Conservation (phyloP, 2,329 filamentous ascomycete genomes). For the Colletotrichum falcatum region DNA sequence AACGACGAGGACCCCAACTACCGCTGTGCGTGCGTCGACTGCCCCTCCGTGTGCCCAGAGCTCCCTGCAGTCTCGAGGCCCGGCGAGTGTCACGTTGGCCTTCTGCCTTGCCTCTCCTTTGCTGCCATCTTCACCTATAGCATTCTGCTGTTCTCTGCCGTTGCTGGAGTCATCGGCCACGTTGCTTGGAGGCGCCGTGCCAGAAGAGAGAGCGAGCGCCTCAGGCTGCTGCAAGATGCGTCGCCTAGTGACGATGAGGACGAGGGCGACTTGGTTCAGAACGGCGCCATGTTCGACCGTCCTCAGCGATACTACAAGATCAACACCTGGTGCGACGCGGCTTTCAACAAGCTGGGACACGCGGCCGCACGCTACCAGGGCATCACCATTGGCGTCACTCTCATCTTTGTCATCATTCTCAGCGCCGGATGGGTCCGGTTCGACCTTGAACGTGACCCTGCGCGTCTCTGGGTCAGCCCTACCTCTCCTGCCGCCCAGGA, state of each 20-base stretch:
- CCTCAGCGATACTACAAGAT: conserved; percentile 84
- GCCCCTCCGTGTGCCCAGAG: conserved; percentile 84
- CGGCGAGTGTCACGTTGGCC: conserved; percentile 83
- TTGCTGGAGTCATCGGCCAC: conserved; percentile 77
- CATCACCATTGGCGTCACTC: conserved; percentile 81
- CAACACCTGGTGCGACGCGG: conserved; percentile 83
- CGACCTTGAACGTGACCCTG: conserved; percentile 89
- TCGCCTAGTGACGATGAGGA: conserved; percentile 92
- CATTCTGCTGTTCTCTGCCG: conserved; percentile 75
- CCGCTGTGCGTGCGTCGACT: conserved; percentile 94
- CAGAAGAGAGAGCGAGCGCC: conserved; percentile 80
- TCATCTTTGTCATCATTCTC: conserved; percentile 81
- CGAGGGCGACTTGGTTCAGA: conserved; percentile 85
- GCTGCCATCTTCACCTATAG: conserved; percentile 89
- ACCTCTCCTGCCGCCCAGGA: conserved; percentile 90
- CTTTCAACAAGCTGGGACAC: conserved; percentile 85
- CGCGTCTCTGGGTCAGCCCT: conserved; percentile 95
- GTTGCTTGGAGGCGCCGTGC: conserved; percentile 80
- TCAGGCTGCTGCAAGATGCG: conserved; percentile 88
- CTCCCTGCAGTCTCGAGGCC: conserved; percentile 80
- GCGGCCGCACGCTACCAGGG: conserved; percentile 85
- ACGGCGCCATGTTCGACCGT: conserved; percentile 80
- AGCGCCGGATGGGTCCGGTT: conserved; percentile 92
- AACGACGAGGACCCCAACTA: conserved; percentile 89
- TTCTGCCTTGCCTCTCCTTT: conserved; percentile 94